Evolutionary conservation across 177 flowering plant genomes (phyloP), one percentile per base, ranked within the genome.

Genomic region (Vitis hybrid): DNA sequence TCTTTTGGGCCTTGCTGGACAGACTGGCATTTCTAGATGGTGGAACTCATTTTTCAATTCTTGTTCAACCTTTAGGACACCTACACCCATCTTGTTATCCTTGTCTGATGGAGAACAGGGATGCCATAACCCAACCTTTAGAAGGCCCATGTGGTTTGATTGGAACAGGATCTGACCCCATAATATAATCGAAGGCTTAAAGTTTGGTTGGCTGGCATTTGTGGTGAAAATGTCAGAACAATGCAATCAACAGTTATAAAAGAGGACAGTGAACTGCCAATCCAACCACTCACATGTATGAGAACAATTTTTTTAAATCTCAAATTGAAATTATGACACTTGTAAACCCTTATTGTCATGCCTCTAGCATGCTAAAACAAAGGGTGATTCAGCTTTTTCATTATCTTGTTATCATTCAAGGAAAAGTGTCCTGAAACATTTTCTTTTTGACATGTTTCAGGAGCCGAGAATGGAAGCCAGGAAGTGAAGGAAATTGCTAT

Each of bases 401-500:
- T 41, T 41, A 8, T 41, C 46, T 41, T 41, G 46, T 41, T 41
- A 41, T 41, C 46, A 41, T 1, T 41, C 46, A 41, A 1, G 46
- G 48, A 51, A 51, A 59, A 58, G 17, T 60, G 59, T 13, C 14
- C 46, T 12, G 58, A 58, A 14, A 41, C 9, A 8, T 41, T 41
- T 8, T 41, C 46, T 41, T 52, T 41, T 24, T 61, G 17, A 11
- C 48, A 48, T 56, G 46, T 3, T 71, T 63, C 84, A 95, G 99
- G 97, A 89, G 87, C 27, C 77, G 77, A 41, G 97, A 93, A 65
- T 95, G 99, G 98, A 71, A 80, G 58, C 80, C 87, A 27, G 89
- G 75, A 58, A 87, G 82, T n/a, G 84, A 93, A 71, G 98, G 97
- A 18, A 95, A 93, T 70, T 95, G 98, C 79, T 90, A 86, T 64